phyloP scores from a whole-genome alignment of 805 yeast species.

The Ogataea ganodermae region DNA sequence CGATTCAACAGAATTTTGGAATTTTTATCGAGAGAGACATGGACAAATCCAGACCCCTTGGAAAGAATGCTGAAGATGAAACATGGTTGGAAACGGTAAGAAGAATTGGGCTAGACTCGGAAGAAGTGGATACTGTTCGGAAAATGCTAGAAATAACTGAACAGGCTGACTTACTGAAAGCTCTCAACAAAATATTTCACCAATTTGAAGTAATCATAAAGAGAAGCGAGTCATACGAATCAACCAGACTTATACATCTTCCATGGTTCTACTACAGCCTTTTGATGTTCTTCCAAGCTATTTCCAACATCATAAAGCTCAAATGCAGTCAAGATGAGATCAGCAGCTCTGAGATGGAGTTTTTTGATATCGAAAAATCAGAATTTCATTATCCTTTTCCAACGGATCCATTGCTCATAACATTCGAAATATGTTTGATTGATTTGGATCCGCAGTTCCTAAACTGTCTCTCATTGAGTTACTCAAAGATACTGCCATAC shows the following conservation, averaged over 20 bases:
- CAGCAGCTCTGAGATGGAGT: not conserved
- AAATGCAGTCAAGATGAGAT: not conserved
- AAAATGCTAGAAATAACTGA: not conserved
- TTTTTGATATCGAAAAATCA: not conserved
- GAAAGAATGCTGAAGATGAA: no score
- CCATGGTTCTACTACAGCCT: not conserved
- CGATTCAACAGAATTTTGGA: not conserved
- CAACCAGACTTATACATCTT: not conserved
- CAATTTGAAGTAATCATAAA: not conserved
- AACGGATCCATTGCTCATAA: not conserved
- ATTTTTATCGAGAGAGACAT: not conserved
- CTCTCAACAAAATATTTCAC: not conserved
- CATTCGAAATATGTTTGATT: not conserved
- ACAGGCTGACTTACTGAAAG: not conserved
- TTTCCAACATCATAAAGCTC: not conserved
- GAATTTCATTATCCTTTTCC: constrained; percentile 2
- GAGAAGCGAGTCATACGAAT: not conserved
- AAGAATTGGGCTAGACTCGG: not conserved
- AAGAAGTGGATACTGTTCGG: not conserved
- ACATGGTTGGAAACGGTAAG: not conserved
- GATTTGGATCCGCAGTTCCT: not conserved
- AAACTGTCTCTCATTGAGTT: not conserved
- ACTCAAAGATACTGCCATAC: not conserved
- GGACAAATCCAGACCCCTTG: no score
- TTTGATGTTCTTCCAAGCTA: constrained; percentile 4